Base-by-base conservation (phyloP, 345 rosid genomes). In the Diplotaxis tenuifolia region DNA sequence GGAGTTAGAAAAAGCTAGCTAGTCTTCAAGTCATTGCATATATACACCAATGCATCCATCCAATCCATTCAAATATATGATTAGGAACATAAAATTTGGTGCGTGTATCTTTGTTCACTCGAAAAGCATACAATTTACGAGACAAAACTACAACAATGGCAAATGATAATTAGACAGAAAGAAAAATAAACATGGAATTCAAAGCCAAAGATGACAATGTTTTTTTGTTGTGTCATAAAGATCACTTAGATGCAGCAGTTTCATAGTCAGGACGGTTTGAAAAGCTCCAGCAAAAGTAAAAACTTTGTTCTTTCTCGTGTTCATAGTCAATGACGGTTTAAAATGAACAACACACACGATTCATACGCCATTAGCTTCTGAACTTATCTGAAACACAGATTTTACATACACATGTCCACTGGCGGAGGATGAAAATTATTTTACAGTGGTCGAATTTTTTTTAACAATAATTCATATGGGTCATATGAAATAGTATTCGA, bases 221-320 rank as follows among this genome's bases (percentile, higher is more conserved):
- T 66, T 67, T 60, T 4, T 66, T 66, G 25, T 45, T 25, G 68
- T 40, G 55, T 16, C 34, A 62, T 62, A 21, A 4, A 3, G 36
- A 45, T 80, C 75, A 80, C 77, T 82, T 85, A 60, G 88, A 77
- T 47, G 78, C 72, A 23, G 82, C 81, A 49, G 93, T 70, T 84
- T 92, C 89, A 59, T 88, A 84, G 70, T 87, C 94, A n/a, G 90
- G 75, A 89, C 98, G 14, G 92, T 88, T 84, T 93, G 87, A 58
- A 93, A 93, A 16, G 98, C 97, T 28, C 98, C 96, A n/a, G 84
- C 98, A 68, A 93, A 74, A 36, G 97, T 93, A 59, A 65, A 83
- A 62, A 93, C 96, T 63, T 85, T 89, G 91, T 87, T 93, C 86
- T 81, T 91, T 82, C 87, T 91, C 1, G 73, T 50, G 78, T 77